Evolutionary conservation across 805 yeast species (phyloP).

Genomic region (Pichia rugopelliculosa): DNA sequence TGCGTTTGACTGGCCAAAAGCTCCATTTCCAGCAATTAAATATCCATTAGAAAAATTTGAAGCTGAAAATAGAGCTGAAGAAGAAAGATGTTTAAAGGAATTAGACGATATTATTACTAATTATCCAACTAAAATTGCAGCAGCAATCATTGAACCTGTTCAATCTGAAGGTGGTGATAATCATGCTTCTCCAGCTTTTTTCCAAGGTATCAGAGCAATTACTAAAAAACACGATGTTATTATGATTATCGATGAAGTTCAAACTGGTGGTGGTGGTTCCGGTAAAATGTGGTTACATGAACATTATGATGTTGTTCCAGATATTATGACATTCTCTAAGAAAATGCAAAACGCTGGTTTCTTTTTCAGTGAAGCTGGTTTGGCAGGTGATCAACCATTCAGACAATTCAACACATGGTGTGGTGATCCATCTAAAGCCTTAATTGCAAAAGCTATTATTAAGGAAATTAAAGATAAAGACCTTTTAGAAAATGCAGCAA

Average conservation of each 20-base stretch:
- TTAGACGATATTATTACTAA: conserved; percentile 35
- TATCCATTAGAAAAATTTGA: conserved; percentile 72
- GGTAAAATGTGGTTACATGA: conserved; percentile 73
- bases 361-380: conserved; percentile 51
- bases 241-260: conserved; percentile 66
- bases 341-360: conserved; percentile 71
- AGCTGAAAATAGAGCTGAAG: conserved; percentile 44
- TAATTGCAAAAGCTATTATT: conserved; percentile 53
- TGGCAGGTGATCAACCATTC: conserved; percentile 54
- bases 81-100: conserved; percentile 37
- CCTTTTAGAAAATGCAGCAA: conserved; percentile 40
- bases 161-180: conserved; percentile 76
- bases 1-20: conserved; percentile 53
- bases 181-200: conserved; percentile 55
- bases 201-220: conserved; percentile 55
- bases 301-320: conserved; percentile 57
- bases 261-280: conserved; percentile 68
- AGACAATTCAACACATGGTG: conserved; percentile 77
- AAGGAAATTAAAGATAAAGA: conserved; percentile 45
- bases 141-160: conserved; percentile 50
- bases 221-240: conserved; percentile 51
- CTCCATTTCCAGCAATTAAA: conserved; percentile 68
- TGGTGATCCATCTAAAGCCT: conserved; percentile 65
- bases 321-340: conserved; percentile 64
- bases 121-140: conserved; percentile 42